Evolutionary conservation across 306 rosid genomes (phyloP), one percentile per base, ranked within the genome.

Genomic region (Lathyrus sativus): DNA sequence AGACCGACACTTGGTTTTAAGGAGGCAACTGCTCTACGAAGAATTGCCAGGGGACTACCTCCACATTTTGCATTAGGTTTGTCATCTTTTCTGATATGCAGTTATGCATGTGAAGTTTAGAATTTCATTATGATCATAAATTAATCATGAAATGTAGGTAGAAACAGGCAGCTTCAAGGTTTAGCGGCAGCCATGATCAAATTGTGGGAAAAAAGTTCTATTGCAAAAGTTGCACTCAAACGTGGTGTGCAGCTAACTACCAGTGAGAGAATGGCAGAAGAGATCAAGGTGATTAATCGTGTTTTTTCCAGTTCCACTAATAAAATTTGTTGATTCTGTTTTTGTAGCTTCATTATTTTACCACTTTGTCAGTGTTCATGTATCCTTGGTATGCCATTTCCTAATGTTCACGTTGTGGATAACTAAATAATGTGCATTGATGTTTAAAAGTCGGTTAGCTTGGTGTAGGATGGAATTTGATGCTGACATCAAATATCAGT

Each of bases 231-330:
- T 81, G 96, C 95, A n/a, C 90, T 93, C 71, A 93, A 93, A 82
- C 95, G 99, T 50, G 97, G 99, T 68, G 97, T 93, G 24, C 99
- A 90, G 78, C 79, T 93, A 70, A 93, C 97, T 58, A 90, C 99
- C 58, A 93, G 97, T 68, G 99, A 93, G 79, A 86, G 99, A 81
- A 93, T 93, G 99, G 97, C 97, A 62, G 99, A 93, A 76, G 97
- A 93, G 28, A 77, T 93, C 77, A 93, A 93, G 99, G 99, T 90
- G 82, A 77, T 74, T 19, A 51, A 70, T 64, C 45, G 53, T 62
- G 61, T 61, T 39, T 41, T 77, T 33, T 56, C 49, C 49, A 50
- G 42, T 65, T 70, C 67, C 17, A 9, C 51, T 66, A 31, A 11
- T 63, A 48, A 66, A 48, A 28, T 67, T 28, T 78, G 41, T 71